Evolutionary conservation across 139 green algal species (phyloP).

Genomic region (Coelastrella sp.): DNA sequence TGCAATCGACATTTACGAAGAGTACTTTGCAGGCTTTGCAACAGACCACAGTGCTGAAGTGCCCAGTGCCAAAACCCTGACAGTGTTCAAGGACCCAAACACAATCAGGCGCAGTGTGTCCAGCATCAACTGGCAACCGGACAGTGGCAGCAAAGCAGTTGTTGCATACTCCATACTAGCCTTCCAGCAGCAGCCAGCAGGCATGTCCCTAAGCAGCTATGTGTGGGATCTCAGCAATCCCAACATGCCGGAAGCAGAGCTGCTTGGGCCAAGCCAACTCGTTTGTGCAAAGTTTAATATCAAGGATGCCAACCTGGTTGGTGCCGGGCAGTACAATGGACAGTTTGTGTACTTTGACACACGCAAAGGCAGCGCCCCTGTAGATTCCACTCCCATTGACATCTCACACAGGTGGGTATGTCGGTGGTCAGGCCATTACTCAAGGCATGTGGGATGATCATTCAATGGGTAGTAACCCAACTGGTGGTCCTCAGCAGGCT

Average conservation of each 20-base stretch:
- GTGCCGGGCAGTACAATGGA: conserved; percentile 91
- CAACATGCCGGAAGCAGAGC: conserved; percentile 84
- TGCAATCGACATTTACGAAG: conserved; percentile 95
- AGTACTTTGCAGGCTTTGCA: conserved; percentile 84
- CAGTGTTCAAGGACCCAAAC: conserved; percentile 86
- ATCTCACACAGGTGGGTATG: conserved; percentile 54
- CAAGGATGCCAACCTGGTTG: conserved; percentile 86
- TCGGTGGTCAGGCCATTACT: neutral
- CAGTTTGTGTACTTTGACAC: conserved; percentile 91
- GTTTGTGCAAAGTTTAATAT: conserved; percentile 87
- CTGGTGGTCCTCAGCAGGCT: too few relatives aligned
- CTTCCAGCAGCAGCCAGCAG: conserved; percentile 87
- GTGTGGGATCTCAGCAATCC: conserved; percentile 94
- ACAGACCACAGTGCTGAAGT: conserved; percentile 75
- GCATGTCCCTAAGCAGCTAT: conserved; percentile 79
- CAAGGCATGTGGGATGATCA: neutral
- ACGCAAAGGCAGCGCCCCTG: conserved; percentile 76
- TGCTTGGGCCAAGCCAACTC: conserved; percentile 83
- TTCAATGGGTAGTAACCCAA: too few relatives aligned
- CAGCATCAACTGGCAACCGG: conserved; percentile 87
- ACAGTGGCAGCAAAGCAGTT: conserved; percentile 76
- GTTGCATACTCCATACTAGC: conserved; percentile 86
- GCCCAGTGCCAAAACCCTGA: conserved; percentile 81
- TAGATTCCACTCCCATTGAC: conserved; percentile 84
- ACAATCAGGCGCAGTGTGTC: conserved; percentile 70